These are phyloP conservation scores for Gossypium trilobum DNA, from an alignment of 441 rosid genomes.

Conservation along the genomic window DNA sequence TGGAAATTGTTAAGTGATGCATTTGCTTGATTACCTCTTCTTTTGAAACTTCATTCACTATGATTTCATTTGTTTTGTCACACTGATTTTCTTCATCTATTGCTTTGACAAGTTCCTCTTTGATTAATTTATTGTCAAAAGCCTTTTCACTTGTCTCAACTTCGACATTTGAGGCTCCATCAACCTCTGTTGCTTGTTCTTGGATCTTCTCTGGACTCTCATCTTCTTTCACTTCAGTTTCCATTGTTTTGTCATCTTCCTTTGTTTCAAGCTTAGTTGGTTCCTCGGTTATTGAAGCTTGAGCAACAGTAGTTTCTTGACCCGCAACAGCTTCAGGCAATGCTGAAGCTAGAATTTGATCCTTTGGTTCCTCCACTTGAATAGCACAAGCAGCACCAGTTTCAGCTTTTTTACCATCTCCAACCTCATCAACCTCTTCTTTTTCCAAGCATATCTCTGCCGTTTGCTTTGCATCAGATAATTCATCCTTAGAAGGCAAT, in stretches of 20 bases:
- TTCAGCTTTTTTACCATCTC: constrained; percentile 17
- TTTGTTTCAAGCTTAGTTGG: constrained; percentile 18
- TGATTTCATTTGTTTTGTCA: constrained; percentile 19
- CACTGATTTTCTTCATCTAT: constrained; percentile 20
- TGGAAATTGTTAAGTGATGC: background rate
- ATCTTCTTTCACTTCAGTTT: constrained; percentile 12
- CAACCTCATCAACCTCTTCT: background rate
- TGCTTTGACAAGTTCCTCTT: constrained; percentile 6
- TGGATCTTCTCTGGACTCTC: constrained; percentile 10
- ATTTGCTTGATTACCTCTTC: constrained; percentile 40
- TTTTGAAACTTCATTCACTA: constrained; percentile 19
- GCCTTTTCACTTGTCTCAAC: constrained; percentile 19
- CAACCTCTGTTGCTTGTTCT: constrained; percentile 2
- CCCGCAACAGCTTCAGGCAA: constrained; percentile 15
- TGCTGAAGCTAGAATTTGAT: constrained; percentile 19
- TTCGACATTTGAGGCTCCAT: background rate
- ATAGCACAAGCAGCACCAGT: constrained; percentile 3
- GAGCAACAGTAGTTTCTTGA: constrained; percentile 11
- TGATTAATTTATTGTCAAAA: constrained; percentile 16
- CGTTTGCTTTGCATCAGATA: constrained; percentile 13
- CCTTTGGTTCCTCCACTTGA: constrained; percentile 25
- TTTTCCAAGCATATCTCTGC: constrained; percentile 8
- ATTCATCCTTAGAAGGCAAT: constrained; percentile 9
- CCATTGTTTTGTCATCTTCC: constrained; percentile 12
- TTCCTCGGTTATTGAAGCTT: constrained; percentile 14